phyloP scores from a whole-genome alignment of 768 basidiomycete species.

The Lactarius sanguifluus region DNA sequence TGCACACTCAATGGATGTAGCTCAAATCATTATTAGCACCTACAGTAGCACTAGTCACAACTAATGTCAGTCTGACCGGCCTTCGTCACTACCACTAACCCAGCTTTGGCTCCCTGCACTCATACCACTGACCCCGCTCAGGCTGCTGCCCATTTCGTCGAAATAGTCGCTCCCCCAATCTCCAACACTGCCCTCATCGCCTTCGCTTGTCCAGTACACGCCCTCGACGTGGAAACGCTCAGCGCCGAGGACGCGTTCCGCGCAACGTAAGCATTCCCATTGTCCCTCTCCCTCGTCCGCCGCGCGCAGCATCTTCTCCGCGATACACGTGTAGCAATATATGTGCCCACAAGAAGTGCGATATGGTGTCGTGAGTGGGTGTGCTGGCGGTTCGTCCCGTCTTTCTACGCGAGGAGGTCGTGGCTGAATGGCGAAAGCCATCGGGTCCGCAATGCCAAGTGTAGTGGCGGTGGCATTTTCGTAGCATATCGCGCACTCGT shows the following conservation, averaged over 20 bases:
- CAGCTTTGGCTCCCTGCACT: conserved; percentile 30
- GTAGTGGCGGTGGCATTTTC: conserved; percentile 65
- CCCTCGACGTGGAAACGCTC: conserved; percentile 49
- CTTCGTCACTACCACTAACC: conserved; percentile 29
- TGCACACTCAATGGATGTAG: conserved; percentile 1
- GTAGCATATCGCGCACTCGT: conserved; percentile 90
- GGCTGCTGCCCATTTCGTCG: conserved; percentile 30
- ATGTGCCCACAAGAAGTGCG: conserved; percentile 78
- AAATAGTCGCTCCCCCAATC: conserved; percentile 52
- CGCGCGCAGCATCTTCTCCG: conserved; percentile 73
- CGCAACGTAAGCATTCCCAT: conserved; percentile 89
- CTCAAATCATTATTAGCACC: background rate
- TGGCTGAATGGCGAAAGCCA: conserved; percentile 38
- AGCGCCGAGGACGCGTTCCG: conserved; percentile 59
- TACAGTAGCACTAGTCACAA: background rate
- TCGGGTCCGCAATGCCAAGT: conserved; percentile 53
- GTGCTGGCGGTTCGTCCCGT: conserved; percentile 48
- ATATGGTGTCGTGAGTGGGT: conserved; percentile 81
- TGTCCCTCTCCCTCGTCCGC: conserved; percentile 61
- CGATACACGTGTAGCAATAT: conserved; percentile 94
- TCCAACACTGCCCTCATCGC: conserved; percentile 49
- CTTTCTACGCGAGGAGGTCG: conserved; percentile 29
- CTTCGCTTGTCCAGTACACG: conserved; percentile 36
- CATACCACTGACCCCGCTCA: conserved; percentile 29
- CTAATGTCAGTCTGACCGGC: conserved; percentile 24